A percentile compares a stretch with the other conserved stretches of the same genome.
Evolutionary conservation across 495 filamentous ascomycete genomes (phyloP).

Genomic region (Tetracladium setigerum): DNA sequence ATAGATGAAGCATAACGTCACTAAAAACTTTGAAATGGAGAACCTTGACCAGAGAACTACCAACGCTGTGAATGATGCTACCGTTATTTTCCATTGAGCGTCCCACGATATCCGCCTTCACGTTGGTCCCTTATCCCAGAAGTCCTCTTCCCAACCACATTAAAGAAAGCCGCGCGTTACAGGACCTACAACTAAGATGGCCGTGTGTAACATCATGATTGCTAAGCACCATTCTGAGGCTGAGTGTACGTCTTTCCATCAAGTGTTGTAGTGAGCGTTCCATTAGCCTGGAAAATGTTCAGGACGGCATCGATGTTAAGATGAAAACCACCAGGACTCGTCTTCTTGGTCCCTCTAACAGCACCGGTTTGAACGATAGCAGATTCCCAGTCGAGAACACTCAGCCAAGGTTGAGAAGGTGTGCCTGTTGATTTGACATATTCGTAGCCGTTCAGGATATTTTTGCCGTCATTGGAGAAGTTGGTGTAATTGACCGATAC

Average conservation of each 20-base stretch:
- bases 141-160: too few relatives aligned
- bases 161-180: too few relatives aligned
- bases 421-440: slow-evolving; percentile 8
- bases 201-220: too few relatives aligned
- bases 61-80: too few relatives aligned
- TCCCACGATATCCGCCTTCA: too few relatives aligned
- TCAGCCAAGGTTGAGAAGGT: background rate
- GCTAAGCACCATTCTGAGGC: slow-evolving; percentile 19
- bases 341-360: slow-evolving; percentile 12
- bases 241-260: slow-evolving; percentile 10
- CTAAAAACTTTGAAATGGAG: too few relatives aligned
- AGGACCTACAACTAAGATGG: too few relatives aligned
- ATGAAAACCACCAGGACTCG: slow-evolving; percentile 20
- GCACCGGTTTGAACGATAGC: slow-evolving; percentile 9
- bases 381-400: slow-evolving; percentile 16
- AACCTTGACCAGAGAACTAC: too few relatives aligned
- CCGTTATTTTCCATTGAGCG: too few relatives aligned
- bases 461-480: slow-evolving; percentile 14
- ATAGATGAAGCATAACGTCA: too few relatives aligned
- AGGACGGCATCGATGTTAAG: slow-evolving; percentile 9
- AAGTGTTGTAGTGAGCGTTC: slow-evolving; percentile 18
- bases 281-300: slow-evolving; percentile 16
- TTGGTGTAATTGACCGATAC: slow-evolving; percentile 14
- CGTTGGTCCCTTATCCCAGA: too few relatives aligned
- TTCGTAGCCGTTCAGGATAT: slow-evolving; percentile 16